Evolutionary conservation across 2,329 filamentous ascomycete genomes (phyloP).

Genomic region (Leptographium wingfieldii): DNA sequence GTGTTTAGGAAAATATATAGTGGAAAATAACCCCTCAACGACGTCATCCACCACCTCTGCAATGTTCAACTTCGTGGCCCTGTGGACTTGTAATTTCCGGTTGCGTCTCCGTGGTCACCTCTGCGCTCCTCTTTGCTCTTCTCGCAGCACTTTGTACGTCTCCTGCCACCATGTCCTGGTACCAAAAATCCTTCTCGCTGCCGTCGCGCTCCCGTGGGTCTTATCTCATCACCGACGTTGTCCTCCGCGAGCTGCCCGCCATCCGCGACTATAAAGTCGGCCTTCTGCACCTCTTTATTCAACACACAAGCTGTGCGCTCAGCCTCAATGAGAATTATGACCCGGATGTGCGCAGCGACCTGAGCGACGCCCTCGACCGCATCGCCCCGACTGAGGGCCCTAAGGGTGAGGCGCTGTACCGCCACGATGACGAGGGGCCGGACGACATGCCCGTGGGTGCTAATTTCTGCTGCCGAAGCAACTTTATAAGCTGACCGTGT

Average conservation of each 20-base stretch:
- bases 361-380: slow-evolving; percentile 86
- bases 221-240: slow-evolving; percentile 76
- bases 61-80: too few species aligned
- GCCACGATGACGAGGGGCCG: slow-evolving; percentile 69
- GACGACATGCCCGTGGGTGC: slow-evolving; percentile 86
- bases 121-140: neutral
- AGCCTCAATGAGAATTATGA: slow-evolving; percentile 90
- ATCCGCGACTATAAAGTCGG: slow-evolving; percentile 74
- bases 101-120: too few species aligned
- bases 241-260: slow-evolving; percentile 63
- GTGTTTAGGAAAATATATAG: neutral
- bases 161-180: slow-evolving; percentile 53
- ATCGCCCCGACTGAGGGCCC: slow-evolving; percentile 69
- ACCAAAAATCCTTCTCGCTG: slow-evolving; percentile 74
- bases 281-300: slow-evolving; percentile 78
- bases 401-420: slow-evolving; percentile 62
- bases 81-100: too few species aligned
- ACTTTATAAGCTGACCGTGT: neutral
- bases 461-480: neutral
- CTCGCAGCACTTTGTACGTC: neutral
- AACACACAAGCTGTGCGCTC: slow-evolving; percentile 88
- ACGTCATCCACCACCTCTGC: neutral
- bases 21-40: neutral
- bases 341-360: slow-evolving; percentile 74
- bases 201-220: slow-evolving; percentile 66